Evolutionary conservation across 169 alveolate genomes (phyloP).

Genomic region (Sarcocystis neurona): DNA sequence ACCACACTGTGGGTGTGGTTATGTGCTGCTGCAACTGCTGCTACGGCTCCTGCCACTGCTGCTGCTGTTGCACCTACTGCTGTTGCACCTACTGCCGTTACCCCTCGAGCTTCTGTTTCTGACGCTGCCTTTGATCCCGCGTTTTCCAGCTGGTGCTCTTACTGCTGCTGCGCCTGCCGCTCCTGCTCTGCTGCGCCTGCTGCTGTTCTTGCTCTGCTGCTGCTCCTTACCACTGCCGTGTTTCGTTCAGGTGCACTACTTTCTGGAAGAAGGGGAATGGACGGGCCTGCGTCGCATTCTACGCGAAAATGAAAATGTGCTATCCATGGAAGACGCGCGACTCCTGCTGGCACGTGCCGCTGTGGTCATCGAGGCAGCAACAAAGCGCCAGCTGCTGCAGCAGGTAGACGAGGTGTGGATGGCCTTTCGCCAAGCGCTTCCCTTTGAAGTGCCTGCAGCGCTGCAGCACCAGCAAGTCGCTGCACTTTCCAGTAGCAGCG

Average conservation of each 20-base stretch:
- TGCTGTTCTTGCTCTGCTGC: neutral
- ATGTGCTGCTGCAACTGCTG: too few relatives aligned
- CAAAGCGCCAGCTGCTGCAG: neutral
- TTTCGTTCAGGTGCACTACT: neutral
- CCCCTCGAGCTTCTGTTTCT: too few relatives aligned
- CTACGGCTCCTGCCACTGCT: too few relatives aligned
- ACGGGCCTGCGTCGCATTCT: neutral
- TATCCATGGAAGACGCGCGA: neutral
- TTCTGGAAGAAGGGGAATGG: neutral
- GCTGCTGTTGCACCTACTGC: too few relatives aligned
- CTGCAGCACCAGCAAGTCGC: too few relatives aligned
- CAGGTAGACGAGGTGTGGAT: neutral
- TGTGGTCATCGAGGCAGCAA: neutral
- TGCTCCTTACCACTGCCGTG: neutral
- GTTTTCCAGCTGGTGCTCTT: too few relatives aligned
- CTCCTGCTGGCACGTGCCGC: slow-evolving; percentile 3
- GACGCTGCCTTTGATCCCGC: too few relatives aligned
- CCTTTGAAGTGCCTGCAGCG: neutral
- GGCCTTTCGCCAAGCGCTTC: neutral
- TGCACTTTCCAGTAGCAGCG: too few relatives aligned
- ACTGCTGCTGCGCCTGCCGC: too few relatives aligned
- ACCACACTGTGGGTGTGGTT: too few relatives aligned
- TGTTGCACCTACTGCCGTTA: too few relatives aligned
- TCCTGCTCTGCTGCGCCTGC: too few relatives aligned
- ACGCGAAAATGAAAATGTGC: neutral